Base-by-base conservation (phyloP, 176 grass and related monocot species). In the Lolium multiflorum region DNA sequence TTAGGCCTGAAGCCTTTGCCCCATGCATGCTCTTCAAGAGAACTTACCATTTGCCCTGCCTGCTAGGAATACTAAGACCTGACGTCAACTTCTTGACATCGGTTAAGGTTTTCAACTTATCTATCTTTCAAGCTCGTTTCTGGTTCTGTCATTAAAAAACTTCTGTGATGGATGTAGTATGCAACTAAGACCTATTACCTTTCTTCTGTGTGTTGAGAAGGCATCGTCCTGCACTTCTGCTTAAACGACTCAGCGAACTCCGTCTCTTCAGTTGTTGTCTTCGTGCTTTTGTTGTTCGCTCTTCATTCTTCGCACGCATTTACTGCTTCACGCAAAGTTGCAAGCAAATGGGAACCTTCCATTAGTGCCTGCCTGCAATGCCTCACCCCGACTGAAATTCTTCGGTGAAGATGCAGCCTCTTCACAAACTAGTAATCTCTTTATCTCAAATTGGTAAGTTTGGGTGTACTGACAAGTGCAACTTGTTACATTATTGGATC, bases 21-120 rank as follows among this genome's bases (percentile, higher is more conserved):
- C 48, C 11, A 80, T 82, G 64, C 74, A 37, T 76, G 51, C 60
- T 66, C 74, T 90, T 38, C 67, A 59, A 51, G 71, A 82, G 56
- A 64, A 61, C n/a, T 87, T 89, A 69, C 35, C 64, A 50, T 83
- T 71, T 90, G 81, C 66, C 12, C 86, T 87, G 83, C 80, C 85
- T 84, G 77, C 90, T 91, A 57, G 79, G 91, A 93, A 86, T 84
- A 83, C 76, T 89, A 67, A 68, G 87, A 83, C 75, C 82, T 85
- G 54, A 87, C 89, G 73, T 77, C 91, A 81, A 69, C 95, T 91
- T 86, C 89, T 87, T 98, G 92, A 88, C 94, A 87, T 95, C 87
- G 89, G 83, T 90, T 96, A 95, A 98, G 97, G 93, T 91, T 91
- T 88, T 82, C 72, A 89, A 90, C 94, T 95, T 89, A 89, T 91